Evolutionary conservation across 768 basidiomycete species (phyloP), one percentile per base, ranked within the genome.

Genomic region (Chalciporus sphaerocephalus): DNA sequence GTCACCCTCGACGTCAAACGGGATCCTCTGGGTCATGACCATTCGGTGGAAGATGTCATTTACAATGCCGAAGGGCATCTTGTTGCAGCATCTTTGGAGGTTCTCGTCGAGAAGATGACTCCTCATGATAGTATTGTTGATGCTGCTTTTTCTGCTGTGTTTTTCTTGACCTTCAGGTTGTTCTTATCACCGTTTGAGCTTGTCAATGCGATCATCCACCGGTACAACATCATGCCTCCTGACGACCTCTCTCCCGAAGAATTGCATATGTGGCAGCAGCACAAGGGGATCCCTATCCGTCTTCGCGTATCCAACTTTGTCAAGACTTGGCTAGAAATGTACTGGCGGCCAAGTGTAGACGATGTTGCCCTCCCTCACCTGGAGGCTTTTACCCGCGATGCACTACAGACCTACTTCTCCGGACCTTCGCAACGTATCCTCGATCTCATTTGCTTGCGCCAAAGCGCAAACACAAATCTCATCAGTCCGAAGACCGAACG

Each of bases 91-190:
- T 92, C 92, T 4, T 72, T 99, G 50, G 76, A 76, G 15, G 93
- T 85, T 1, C 73, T 99, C 34, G 86, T 98, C n/a, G 93, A 95
- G 69, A 93, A 92, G 69, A 87, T 98, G 85, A 95, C 95, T 16
- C 92, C 94, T 5, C 91, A 96, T 60, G 92, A 92, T 59, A 84
- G 83, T 47, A 79, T 93, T 35, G 91, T 92, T 44, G 94, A 97
- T 58, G 74, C 87, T 15, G 80, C 83, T 0, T 94, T 97, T 64
- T 78, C 85, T 12, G 80, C 85, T 5, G 86, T 93, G 23, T 98
- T 99, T 72, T 94, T 94, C 74, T 74, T 94, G 57, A 97, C 94
- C 0, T 99, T 98, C 75, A 82, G 95, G 23, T 69, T 97, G 44
- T 97, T 96, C 69, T 81, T 87, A 2, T 79, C 85, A 0, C 88